Percentiles rank a stretch among this genome's conserved stretches.
Conservation (phyloP, 2,329 filamentous ascomycete genomes). For the Myriosclerotinia curreyana region DNA sequence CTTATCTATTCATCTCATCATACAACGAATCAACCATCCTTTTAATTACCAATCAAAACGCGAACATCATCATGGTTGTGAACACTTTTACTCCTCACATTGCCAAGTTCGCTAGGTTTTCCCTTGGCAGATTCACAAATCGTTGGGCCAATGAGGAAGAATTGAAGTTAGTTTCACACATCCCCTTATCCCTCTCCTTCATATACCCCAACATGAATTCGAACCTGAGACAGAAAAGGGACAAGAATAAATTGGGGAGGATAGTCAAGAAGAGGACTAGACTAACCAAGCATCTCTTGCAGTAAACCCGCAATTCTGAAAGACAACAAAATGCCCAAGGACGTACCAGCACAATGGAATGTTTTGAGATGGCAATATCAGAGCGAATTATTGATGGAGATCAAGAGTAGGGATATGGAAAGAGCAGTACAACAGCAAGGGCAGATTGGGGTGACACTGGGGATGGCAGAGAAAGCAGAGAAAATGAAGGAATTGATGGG, state of each 20-base stretch:
- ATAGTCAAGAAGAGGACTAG: not conserved
- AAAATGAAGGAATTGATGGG: not conserved
- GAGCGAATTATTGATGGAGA: conserved; percentile 16
- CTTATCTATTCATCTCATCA: not conserved
- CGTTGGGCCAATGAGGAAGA: conserved; percentile 20
- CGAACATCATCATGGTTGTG: conserved; percentile 1
- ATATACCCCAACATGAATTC: not conserved
- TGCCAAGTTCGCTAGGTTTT: conserved; percentile 16
- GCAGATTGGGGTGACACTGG: not conserved
- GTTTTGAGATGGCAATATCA: conserved; percentile 20
- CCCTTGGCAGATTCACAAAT: conserved; percentile 18
- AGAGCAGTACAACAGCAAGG: not conserved
- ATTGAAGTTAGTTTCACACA: conserved; percentile 10
- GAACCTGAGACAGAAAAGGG: no score
- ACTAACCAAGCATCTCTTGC: not conserved
- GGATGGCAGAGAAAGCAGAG: not conserved
- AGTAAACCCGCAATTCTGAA: conserved; percentile 19
- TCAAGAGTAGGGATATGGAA: conserved; percentile 12
- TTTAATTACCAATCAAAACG: not conserved
- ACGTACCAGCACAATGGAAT: conserved; percentile 17
- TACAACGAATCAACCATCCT: not conserved
- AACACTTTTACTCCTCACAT: conserved; percentile 9
- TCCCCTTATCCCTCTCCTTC: no score
- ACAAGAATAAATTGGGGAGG: no score
- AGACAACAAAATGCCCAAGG: conserved; percentile 19